phyloP scores from a whole-genome alignment of 129 eudicot species.

The Kitagawia praeruptora region DNA sequence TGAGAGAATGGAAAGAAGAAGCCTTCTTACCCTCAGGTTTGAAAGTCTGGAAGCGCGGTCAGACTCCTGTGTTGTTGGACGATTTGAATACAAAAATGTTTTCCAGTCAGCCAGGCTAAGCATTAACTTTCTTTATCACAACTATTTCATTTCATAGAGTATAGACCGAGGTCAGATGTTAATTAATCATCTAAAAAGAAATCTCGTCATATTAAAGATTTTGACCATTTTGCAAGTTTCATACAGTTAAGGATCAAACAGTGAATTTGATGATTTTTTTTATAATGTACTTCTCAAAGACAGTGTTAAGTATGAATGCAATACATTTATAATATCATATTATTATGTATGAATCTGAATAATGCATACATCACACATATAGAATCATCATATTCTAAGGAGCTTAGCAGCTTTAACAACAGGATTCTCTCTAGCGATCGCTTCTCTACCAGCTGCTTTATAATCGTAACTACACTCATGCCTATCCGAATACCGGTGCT shows the following conservation, averaged over 20 bases:
- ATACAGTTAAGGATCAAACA: too few relatives aligned
- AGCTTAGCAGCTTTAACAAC: slow-evolving; percentile 18
- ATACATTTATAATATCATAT: too few relatives aligned
- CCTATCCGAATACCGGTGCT: slow-evolving; percentile 19
- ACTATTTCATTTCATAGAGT: not conserved
- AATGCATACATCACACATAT: not conserved
- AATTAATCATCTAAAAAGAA: too few relatives aligned
- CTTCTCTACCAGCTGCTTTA: slow-evolving; percentile 7
- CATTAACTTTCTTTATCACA: not conserved
- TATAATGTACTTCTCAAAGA: too few relatives aligned
- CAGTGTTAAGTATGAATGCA: too few relatives aligned
- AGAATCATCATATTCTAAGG: not conserved
- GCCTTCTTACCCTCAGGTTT: not conserved
- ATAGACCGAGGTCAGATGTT: too few relatives aligned
- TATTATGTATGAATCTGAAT: too few relatives aligned
- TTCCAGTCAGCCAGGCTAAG: not conserved
- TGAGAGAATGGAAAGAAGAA: not conserved
- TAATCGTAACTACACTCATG: slow-evolving; percentile 20
- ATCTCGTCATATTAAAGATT: too few relatives aligned
- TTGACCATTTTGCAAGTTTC: too few relatives aligned
- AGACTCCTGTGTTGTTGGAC: not conserved
- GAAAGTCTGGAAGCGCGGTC: not conserved
- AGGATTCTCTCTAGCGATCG: slow-evolving; percentile 16
- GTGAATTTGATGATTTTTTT: too few relatives aligned
- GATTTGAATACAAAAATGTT: not conserved